Base-by-base conservation (phyloP, 2,329 filamentous ascomycete genomes). In the Dactylellina sp. region DNA sequence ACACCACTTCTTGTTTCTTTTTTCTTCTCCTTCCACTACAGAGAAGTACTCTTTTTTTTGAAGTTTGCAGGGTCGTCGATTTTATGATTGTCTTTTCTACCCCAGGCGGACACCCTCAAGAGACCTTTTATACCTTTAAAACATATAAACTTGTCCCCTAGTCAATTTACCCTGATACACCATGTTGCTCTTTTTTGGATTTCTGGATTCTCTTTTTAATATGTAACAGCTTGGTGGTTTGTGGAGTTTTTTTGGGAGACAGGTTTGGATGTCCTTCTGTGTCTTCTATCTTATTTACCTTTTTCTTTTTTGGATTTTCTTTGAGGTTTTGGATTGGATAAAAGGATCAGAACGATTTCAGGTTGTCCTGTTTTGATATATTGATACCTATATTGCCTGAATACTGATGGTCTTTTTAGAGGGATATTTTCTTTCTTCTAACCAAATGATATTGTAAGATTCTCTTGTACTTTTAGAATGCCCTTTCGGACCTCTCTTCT, bases 401-500 rank as follows among this genome's bases (percentile, higher is more conserved):
- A 40, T 24, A 24, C 35, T 24, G 14, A 49, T 49, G 24, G 22
- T 20, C 20, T 47, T 20, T 4, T 47, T 47, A 32, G 28, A 32
- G 9, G 28, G 28, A 32, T 28, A 28, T 25, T 28, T 12, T 28
- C 22, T 16, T 20, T 22, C 12, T 16, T 49, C 25, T 35, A 32
- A 46, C 24, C n/a, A 37, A 57, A 40, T 57, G 20, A 56, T 42
- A 20, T 44, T 50, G 22, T 14, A 50, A 42, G 20, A 25, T 50
- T 64, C 52, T 28, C 52, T 35, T 72, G 68, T 72, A 72, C 52
- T 72, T 65, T 72, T 72, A 72, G 68, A 72, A 16, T 53, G 37
- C 32, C 28, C 24, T 28, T 32, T 63, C 22, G 53, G 55, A 71
- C 50, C 52, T 72, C 68, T 72, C 60, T 72, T 72, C 68, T 71